Evolutionary conservation across 768 basidiomycete genomes (phyloP), one percentile per base, ranked within the genome.

Genomic region (Calocera viscosa): DNA sequence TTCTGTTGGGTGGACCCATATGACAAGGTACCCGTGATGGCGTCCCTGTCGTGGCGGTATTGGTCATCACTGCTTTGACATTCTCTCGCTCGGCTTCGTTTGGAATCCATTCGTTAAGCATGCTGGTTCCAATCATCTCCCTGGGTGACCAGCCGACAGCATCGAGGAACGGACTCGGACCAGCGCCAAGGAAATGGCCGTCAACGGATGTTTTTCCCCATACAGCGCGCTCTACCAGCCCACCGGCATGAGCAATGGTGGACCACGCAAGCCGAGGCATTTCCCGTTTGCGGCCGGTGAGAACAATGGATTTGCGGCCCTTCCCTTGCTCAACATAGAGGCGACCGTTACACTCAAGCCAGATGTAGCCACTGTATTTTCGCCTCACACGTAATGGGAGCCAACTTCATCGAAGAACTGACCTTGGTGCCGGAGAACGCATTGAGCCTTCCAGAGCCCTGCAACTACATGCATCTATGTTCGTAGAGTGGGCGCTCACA

Each of bases 241-340:
- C 86, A 24, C 86, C 86, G 1, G 80, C 81, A 32, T 74, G 73
- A 1, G 77, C 75, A 32, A 93, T 76, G 39, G 79, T 77, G 1
- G 77, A 78, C 91, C 91, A 93, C 2, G 73, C 75, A 26, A 92
- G 74, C 1, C 70, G 73, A 8, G 85, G 84, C 81, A 90, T 87
- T 72, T 81, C 81, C 49, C 87, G 78, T 33, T 87, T 83, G 10
- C 95, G 81, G 0, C 89, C 94, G 66, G 84, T 85, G n/a, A 99
- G 80, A 38, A 99, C 85, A 72, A 99, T 92, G 1, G 93, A 91
- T 77, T 98, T 96, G 39, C 93, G 80, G 0, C 93, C 93, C 73
- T 97, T 97, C 1, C 93, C 92, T 0, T 92, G 88, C 78, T 99
- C 95, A 66, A 90, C 83, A 72, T 94, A 89, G 41, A 98, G 80